Conservation (phyloP, 345 rosid genomes). For the Dovyalis caffra region DNA sequence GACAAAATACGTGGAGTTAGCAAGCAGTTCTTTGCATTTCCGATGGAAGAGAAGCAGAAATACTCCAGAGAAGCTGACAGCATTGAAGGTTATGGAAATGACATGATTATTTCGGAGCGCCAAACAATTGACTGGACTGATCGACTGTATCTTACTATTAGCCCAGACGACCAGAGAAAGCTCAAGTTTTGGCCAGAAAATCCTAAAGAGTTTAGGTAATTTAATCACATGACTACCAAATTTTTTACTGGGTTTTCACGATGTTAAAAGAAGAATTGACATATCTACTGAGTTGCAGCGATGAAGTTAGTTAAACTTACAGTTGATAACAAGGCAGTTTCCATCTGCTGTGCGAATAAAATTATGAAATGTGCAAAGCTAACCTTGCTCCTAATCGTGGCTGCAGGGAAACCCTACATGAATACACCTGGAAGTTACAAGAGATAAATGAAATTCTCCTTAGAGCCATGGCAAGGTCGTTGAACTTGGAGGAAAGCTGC, state of each 20-base stretch:
- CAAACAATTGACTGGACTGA: constrained; percentile 78
- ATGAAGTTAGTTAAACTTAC: neutral
- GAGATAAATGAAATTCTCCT: constrained; percentile 29
- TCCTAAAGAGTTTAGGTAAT: constrained; percentile 55
- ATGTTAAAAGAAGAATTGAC: neutral
- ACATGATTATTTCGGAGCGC: constrained; percentile 51
- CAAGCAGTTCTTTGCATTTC: constrained; percentile 53
- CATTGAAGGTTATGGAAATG: constrained; percentile 73
- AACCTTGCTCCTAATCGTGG: neutral
- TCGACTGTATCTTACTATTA: constrained; percentile 46
- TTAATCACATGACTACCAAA: too few species aligned
- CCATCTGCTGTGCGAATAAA: neutral
- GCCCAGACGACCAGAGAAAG: constrained; percentile 44
- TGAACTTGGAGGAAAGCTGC: constrained; percentile 42
- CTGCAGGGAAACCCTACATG: constrained; percentile 42
- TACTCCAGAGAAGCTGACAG: constrained; percentile 46
- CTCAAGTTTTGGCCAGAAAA: constrained; percentile 58
- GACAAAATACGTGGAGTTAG: constrained; percentile 47
- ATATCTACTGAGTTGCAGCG: neutral
- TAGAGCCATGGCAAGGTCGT: constrained; percentile 52
- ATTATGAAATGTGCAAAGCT: neutral
- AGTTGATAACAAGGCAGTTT: too few species aligned
- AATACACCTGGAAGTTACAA: constrained; percentile 35
- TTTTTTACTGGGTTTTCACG: neutral
- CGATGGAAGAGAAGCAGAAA: constrained; percentile 53